Evolutionary conservation across 2,329 filamentous ascomycete genomes (phyloP), one percentile per base, ranked within the genome.

Genomic region (Mariannaea elegans): DNA sequence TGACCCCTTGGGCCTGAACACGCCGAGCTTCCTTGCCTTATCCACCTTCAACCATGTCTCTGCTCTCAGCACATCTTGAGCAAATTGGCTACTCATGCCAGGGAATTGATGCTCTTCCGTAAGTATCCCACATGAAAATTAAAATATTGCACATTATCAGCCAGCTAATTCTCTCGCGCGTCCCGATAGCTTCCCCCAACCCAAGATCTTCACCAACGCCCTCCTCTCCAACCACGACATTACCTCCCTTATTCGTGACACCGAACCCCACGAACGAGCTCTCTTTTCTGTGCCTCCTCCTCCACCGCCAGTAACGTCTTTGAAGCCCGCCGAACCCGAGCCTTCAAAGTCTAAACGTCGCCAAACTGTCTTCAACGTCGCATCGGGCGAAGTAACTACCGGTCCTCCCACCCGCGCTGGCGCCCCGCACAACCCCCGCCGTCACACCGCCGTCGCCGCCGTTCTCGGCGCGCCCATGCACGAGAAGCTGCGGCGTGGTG

Each of bases 171-270:
- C 9, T 19, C 8, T 29, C 9, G 27, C 56, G 4, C 21, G 62
- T 47, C 63, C 52, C 49, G 2, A 10, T 65, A 96, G 93, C 31
- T 98, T 98, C 70, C 92, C 92, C 38, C 87, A 87, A 2, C 92
- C 94, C n/a, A 96, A 92, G 71, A 93, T 95, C 72, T 99, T 98
- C 79, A 95, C 94, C 67, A 97, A 97, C 75, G 93, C 95, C 31
- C 85, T 99, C 36, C 88, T 98, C 47, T 89, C 90, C 56, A 89
- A 89, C 66, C 90, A 94, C 76, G 95, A 99, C 76, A 98, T 99
- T 68, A 98, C 95, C 4, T 87, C 92, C 12, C 82, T 99, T 46
- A 97, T 99, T 71, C 91, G 95, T 61, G 95, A 99, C 75, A 97
- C 94, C 3, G 95, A 99, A 77, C 81, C 90, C 19, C 94, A 98